These are phyloP conservation scores for Botrytis deweyae DNA, from an alignment of 2,329 filamentous ascomycete genomes.

Conservation along the genomic window DNA sequence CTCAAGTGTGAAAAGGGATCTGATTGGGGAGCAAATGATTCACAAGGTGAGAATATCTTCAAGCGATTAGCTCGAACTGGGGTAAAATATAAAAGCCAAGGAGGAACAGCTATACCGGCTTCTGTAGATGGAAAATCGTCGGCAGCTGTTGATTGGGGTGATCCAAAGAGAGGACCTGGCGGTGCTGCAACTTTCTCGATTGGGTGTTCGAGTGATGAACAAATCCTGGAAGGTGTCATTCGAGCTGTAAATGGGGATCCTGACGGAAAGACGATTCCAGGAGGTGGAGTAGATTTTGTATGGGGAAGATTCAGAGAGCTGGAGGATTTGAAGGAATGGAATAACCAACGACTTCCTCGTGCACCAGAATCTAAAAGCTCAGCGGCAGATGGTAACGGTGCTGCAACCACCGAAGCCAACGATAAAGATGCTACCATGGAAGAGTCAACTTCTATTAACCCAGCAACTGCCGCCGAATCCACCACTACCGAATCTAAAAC, in stretches of 20 bases:
- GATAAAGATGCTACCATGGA: background rate
- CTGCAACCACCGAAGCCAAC: no score
- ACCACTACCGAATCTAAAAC: background rate
- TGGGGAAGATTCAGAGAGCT: slow-evolving; percentile 66
- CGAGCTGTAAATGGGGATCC: slow-evolving; percentile 60
- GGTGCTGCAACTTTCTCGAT: slow-evolving; percentile 56
- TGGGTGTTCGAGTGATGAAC: slow-evolving; percentile 58
- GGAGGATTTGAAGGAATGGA: slow-evolving; percentile 67
- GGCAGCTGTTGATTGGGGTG: slow-evolving; percentile 87
- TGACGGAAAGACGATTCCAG: slow-evolving; percentile 56
- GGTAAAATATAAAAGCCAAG: slow-evolving; percentile 61
- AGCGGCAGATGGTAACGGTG: background rate
- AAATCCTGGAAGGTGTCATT: slow-evolving; percentile 54
- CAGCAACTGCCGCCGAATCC: background rate
- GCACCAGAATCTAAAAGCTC: background rate
- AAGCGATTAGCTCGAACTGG: slow-evolving; percentile 69
- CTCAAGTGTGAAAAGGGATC: slow-evolving; percentile 94
- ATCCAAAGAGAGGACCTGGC: slow-evolving; percentile 62
- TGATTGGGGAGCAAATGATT: slow-evolving; percentile 77
- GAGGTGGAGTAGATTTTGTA: slow-evolving; percentile 63
- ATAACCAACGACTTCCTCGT: slow-evolving; percentile 47
- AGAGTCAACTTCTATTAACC: background rate
- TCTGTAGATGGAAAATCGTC: slow-evolving; percentile 57
- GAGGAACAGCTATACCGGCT: slow-evolving; percentile 57
- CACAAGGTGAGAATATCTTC: slow-evolving; percentile 84